Conservation (phyloP, 805 yeast species). For the Hemisphaericaspora nanyangensis region DNA sequence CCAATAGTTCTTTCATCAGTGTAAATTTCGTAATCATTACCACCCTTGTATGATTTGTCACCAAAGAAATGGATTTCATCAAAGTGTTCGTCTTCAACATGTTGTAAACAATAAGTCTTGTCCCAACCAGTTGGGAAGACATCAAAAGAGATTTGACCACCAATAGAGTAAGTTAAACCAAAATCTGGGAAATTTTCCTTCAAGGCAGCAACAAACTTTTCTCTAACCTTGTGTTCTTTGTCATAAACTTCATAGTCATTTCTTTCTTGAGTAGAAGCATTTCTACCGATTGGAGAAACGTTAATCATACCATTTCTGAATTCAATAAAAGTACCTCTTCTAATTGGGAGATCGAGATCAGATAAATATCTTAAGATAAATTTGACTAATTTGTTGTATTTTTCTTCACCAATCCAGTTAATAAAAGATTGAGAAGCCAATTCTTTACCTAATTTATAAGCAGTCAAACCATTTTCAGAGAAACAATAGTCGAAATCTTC, state of each 20-base stretch:
- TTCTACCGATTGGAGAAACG: conserved; percentile 97
- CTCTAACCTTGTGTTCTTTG: conserved; percentile 75
- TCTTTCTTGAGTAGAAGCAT: conserved; percentile 92
- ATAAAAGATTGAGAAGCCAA: conserved; percentile 93
- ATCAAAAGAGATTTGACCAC: conserved; percentile 98
- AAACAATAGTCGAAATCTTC: conserved; percentile 90
- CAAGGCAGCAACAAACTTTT: conserved; percentile 78
- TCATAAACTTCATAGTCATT: conserved; percentile 87
- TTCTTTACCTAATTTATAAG: conserved; percentile 85
- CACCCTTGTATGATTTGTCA: conserved; percentile 95
- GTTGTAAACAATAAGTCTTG: conserved; percentile 95
- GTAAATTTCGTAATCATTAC: conserved; percentile 98
- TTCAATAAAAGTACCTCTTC: conserved; percentile 98
- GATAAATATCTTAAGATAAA: conserved; percentile 83
- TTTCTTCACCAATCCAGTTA: conserved; percentile 91
- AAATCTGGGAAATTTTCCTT: conserved; percentile 78
- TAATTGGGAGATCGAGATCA: conserved; percentile 84
- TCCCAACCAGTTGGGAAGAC: conserved; percentile 99
- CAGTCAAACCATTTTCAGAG: conserved; percentile 97
- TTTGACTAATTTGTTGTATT: conserved; percentile 83
- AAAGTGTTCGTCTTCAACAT: conserved; percentile 82
- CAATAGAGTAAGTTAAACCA: conserved; percentile 92
- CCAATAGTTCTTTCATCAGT: conserved; percentile 91
- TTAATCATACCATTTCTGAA: conserved; percentile 99
- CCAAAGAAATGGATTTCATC: conserved; percentile 94